phyloP scores from a whole-genome alignment of 805 yeast genomes.

The Sugiyamaella lignohabitans region DNA sequence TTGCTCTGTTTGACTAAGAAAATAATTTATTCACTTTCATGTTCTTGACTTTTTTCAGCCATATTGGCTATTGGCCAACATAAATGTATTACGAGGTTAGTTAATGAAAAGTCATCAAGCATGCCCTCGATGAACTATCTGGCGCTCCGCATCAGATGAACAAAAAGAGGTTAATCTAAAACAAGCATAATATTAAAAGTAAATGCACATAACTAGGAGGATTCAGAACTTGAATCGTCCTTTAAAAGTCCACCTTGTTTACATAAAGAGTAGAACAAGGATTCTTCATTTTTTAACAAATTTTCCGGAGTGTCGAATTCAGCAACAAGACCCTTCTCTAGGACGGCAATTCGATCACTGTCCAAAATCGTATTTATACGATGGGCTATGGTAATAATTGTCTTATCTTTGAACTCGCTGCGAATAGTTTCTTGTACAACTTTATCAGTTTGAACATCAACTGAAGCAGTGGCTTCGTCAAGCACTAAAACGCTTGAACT shows the following conservation, averaged over 20 bases:
- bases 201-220: too few species aligned
- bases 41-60: not conserved
- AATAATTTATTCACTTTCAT: not conserved
- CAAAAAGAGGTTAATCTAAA: too few species aligned
- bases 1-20: not conserved
- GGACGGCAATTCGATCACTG: slow-evolving; percentile 64
- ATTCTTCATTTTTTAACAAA: slow-evolving; percentile 56
- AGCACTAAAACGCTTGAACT: slow-evolving; percentile 61
- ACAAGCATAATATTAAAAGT: too few species aligned
- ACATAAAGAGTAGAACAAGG: slow-evolving; percentile 74
- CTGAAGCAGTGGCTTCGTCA: slow-evolving; percentile 79
- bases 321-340: slow-evolving; percentile 59
- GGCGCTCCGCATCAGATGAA: too few species aligned
- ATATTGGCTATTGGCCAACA: not conserved
- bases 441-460: slow-evolving; percentile 72
- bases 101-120: too few species aligned
- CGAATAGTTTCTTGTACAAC: slow-evolving; percentile 73
- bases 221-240: not conserved
- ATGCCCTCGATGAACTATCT: too few species aligned
- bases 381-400: slow-evolving; percentile 81
- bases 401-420: slow-evolving; percentile 54
- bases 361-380: slow-evolving; percentile 76
- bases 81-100: too few species aligned
- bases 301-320: slow-evolving; percentile 68
- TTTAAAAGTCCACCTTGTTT: slow-evolving; percentile 63